phyloP scores from a whole-genome alignment of 2,329 filamentous ascomycete genomes.

The Talaromyces albobiverticillius region DNA sequence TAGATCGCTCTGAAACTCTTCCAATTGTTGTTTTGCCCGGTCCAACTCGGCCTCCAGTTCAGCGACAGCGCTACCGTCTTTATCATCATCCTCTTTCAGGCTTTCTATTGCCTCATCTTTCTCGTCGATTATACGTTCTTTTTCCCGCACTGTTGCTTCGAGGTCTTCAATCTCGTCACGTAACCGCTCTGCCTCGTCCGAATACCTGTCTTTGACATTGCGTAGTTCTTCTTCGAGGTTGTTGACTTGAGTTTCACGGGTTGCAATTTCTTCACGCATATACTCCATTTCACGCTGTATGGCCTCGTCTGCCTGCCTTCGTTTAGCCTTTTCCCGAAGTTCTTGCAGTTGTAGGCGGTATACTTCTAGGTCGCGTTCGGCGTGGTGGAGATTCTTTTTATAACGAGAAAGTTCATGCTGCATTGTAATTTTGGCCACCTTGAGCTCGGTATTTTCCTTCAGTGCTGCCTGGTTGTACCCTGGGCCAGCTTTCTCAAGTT shows the following conservation, averaged over 20 bases:
- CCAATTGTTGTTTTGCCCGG: slow-evolving; percentile 42
- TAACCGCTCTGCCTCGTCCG: slow-evolving; percentile 62
- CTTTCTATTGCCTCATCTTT: slow-evolving; percentile 72
- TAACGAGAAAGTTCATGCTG: slow-evolving; percentile 81
- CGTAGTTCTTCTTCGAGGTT: slow-evolving; percentile 54
- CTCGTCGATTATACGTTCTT: slow-evolving; percentile 69
- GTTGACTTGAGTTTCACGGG: slow-evolving; percentile 43
- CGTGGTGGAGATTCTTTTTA: slow-evolving; percentile 76
- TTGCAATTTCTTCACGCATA: slow-evolving; percentile 50
- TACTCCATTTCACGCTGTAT: slow-evolving; percentile 60
- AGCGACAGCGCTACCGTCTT: slow-evolving; percentile 41
- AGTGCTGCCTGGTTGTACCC: slow-evolving; percentile 86
- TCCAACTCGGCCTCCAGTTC: slow-evolving; percentile 52
- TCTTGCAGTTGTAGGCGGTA: slow-evolving; percentile 80
- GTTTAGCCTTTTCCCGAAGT: slow-evolving; percentile 76
- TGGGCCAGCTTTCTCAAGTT: slow-evolving; percentile 78
- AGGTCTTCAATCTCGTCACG: slow-evolving; percentile 73
- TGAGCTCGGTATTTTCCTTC: slow-evolving; percentile 93
- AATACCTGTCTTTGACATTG: slow-evolving; percentile 53
- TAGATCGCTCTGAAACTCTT: slow-evolving; percentile 43
- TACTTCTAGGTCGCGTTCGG: slow-evolving; percentile 80
- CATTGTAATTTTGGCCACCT: slow-evolving; percentile 88
- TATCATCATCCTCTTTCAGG: slow-evolving; percentile 51
- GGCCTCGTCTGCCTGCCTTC: slow-evolving; percentile 68
- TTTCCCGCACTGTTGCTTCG: slow-evolving; percentile 71